A percentile compares a stretch with the other conserved stretches of the same genome.
phyloP scores from a whole-genome alignment of 208 protist genomes.

The Crithidia fasciculata region DNA sequence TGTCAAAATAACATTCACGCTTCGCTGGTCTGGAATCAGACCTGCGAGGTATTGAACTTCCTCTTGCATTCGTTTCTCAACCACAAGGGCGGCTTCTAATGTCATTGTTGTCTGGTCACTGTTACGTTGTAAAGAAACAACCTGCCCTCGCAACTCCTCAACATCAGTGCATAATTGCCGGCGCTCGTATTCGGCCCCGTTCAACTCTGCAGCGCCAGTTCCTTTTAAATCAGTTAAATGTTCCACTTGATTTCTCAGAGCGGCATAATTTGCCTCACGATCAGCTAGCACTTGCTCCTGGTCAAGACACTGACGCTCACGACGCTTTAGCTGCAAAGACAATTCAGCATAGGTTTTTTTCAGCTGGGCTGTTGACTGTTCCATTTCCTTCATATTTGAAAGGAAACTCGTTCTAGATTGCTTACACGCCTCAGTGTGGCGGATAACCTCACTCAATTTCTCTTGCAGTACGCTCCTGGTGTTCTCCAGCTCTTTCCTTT shows the following conservation, averaged over 20 bases:
- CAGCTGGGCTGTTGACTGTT: neutral
- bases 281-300: neutral
- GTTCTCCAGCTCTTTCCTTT: neutral
- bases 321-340: neutral
- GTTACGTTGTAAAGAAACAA: too few relatives aligned
- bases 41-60: neutral
- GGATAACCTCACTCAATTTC: neutral
- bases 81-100: too few relatives aligned
- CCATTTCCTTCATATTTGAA: neutral
- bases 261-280: neutral
- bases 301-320: neutral
- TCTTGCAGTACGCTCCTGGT: neutral
- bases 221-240: neutral
- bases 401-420: neutral
- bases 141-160: too few relatives aligned
- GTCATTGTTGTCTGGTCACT: too few relatives aligned
- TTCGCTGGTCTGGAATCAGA: neutral
- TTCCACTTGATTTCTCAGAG: neutral
- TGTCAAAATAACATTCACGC: neutral
- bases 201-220: neutral
- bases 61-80: neutral
- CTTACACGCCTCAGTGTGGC: neutral
- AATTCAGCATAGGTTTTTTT: neutral
- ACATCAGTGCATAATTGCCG: too few relatives aligned
- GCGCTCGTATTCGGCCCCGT: neutral